Conservation (phyloP, 169 alveolate genomes). For the Eimeria praecox region DNA sequence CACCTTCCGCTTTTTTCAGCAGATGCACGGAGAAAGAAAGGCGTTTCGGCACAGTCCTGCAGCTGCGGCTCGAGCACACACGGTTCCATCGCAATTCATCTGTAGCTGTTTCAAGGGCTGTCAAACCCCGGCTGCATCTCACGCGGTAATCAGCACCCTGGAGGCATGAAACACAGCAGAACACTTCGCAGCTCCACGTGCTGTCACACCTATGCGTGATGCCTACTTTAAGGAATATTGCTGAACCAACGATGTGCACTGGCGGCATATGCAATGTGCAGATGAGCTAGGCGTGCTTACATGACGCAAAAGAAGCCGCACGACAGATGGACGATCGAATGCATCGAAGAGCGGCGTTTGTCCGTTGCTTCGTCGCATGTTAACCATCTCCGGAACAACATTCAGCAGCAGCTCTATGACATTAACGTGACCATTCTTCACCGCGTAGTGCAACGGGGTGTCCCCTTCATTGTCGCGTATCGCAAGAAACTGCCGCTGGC, state of each 20-base stretch:
- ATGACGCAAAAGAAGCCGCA: slow-evolving; percentile 20
- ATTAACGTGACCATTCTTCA: slow-evolving; percentile 49
- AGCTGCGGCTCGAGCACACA: slow-evolving; percentile 40
- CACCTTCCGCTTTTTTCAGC: slow-evolving; percentile 40
- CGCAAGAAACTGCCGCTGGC: slow-evolving; percentile 20
- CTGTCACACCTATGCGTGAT: not conserved
- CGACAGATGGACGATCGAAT: slow-evolving; percentile 12
- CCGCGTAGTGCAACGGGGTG: slow-evolving; percentile 70
- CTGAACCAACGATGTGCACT: not conserved
- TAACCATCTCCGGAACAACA: slow-evolving; percentile 25
- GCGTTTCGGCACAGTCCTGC: not conserved
- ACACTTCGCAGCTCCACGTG: not conserved
- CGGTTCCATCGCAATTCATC: slow-evolving; percentile 64
- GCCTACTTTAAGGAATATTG: not conserved
- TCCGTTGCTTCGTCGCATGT: slow-evolving; percentile 10
- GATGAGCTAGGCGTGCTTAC: not conserved
- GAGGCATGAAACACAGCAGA: not conserved
- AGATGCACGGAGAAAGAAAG: slow-evolving; percentile 21
- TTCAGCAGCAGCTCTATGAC: slow-evolving; percentile 36
- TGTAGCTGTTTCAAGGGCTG: slow-evolving; percentile 38
- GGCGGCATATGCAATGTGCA: not conserved
- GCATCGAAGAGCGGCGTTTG: slow-evolving; percentile 66
- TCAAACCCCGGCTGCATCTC: slow-evolving; percentile 15
- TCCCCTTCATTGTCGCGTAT: slow-evolving; percentile 58
- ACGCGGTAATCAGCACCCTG: slow-evolving; percentile 52